These are phyloP conservation scores for Cyberlindnera subsufficiens DNA, from an alignment of 805 yeast species.

Conservation along the genomic window DNA sequence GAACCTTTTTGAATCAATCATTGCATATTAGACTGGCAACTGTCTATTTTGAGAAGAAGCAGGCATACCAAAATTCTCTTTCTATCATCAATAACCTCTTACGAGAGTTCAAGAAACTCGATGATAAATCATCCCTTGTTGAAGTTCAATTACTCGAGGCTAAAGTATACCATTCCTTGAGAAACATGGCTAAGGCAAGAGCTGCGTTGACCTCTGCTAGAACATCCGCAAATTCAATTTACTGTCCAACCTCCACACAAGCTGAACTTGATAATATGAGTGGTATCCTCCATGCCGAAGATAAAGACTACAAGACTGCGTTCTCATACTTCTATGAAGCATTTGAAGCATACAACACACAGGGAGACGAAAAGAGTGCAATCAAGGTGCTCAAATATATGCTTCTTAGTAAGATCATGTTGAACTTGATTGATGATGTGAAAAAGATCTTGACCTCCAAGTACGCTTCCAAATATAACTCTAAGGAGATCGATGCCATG, in stretches of 20 bases:
- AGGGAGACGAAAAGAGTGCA: conserved; percentile 56
- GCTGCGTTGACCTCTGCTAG: conserved; percentile 94
- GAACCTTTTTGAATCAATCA: conserved; percentile 84
- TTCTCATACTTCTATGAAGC: conserved; percentile 93
- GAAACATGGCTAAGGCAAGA: conserved; percentile 85
- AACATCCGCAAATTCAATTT: conserved; percentile 95
- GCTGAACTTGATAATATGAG: conserved; percentile 94
- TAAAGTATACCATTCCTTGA: conserved; percentile 82
- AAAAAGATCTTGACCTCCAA: conserved; percentile 73
- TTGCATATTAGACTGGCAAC: conserved; percentile 79
- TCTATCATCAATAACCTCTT: conserved; percentile 65
- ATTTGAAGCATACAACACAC: conserved; percentile 75
- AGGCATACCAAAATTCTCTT: conserved; percentile 61
- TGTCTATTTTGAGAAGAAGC: conserved; percentile 59
- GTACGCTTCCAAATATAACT: conserved; percentile 64
- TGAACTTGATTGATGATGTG: conserved; percentile 80
- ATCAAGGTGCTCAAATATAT: conserved; percentile 84
- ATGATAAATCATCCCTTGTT: conserved; percentile 90
- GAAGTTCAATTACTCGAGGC: conserved; percentile 93
- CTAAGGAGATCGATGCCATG: conserved; percentile 92
- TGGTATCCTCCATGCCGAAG: conserved; percentile 94
- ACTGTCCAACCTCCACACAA: conserved; percentile 88
- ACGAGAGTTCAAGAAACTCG: conserved; percentile 85
- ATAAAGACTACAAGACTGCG: conserved; percentile 93
- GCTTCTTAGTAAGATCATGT: conserved; percentile 90